These are phyloP conservation scores for Globisporangium middletonii DNA, from an alignment of 352 stramenopile genomes.

Conservation along the genomic window DNA sequence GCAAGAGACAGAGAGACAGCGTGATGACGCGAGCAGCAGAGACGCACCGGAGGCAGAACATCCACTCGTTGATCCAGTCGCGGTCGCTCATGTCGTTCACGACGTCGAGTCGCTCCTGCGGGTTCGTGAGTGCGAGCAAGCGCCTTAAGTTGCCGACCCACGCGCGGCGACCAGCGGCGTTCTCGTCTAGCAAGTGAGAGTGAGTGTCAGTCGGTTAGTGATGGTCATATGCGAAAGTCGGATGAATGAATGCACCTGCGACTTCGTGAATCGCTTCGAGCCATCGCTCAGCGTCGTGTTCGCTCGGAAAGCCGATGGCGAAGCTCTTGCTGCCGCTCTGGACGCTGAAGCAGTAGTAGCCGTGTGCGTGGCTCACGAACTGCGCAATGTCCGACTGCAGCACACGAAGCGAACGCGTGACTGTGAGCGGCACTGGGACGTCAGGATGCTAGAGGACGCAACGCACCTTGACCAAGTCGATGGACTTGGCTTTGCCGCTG, in stretches of 20 bases:
- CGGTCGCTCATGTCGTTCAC: constrained; percentile 52
- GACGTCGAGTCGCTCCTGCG: constrained; percentile 45
- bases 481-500: constrained; percentile 50
- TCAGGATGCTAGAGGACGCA: background rate
- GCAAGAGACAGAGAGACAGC: background rate
- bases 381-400: constrained; percentile 35
- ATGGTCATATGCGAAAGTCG: background rate
- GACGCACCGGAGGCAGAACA: constrained; percentile 53
- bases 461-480: constrained; percentile 65
- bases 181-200: constrained; percentile 34
- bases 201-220: too few relatives aligned
- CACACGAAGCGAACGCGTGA: background rate
- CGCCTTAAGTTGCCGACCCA: constrained; percentile 58
- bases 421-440: background rate
- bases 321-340: constrained; percentile 32
- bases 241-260: constrained; percentile 18
- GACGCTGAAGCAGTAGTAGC: constrained; percentile 63
- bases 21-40: background rate
- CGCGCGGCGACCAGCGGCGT: constrained; percentile 55
- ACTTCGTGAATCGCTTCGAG: constrained; percentile 61
- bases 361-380: constrained; percentile 29
- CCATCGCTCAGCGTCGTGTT: constrained; percentile 44
- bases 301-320: constrained; percentile 40
- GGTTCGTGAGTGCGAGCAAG: constrained; percentile 32
- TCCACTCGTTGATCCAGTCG: constrained; percentile 81